phyloP scores from a whole-genome alignment of 257 asterid species.

The Echium plantagineum region DNA sequence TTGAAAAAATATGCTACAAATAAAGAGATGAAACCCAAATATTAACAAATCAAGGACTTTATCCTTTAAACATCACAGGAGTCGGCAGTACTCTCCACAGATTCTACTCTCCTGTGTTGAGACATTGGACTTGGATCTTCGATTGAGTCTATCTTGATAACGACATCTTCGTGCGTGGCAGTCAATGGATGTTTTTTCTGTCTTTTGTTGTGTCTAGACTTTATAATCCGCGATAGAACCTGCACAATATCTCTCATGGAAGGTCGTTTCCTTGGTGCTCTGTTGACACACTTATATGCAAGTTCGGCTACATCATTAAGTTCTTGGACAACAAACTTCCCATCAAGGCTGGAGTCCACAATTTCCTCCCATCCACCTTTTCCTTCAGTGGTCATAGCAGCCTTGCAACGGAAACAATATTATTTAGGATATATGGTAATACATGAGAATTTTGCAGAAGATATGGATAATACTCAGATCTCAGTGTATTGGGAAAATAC shows the following conservation, averaged over 20 bases:
- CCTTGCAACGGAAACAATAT: constrained; percentile 29
- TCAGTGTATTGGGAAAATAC: not conserved
- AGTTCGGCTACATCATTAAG: constrained; percentile 63
- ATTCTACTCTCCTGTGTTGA: constrained; percentile 49
- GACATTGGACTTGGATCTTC: constrained; percentile 27
- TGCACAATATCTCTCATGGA: constrained; percentile 81
- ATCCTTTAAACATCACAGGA: constrained; percentile 42
- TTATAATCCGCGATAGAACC: constrained; percentile 53
- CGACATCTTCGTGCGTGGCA: constrained; percentile 36
- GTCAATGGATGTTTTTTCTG: constrained; percentile 28
- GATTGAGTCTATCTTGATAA: constrained; percentile 35
- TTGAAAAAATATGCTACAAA: constrained; percentile 23
- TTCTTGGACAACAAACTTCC: constrained; percentile 52
- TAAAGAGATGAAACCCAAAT: constrained; percentile 7
- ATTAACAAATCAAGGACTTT: constrained; percentile 9
- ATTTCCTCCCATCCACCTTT: constrained; percentile 94
- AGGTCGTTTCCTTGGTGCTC: constrained; percentile 53
- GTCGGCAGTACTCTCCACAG: constrained; percentile 56
- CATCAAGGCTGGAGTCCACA: constrained; percentile 70
- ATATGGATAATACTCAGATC: not conserved
- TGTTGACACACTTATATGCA: constrained; percentile 69
- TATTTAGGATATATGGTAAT: not conserved
- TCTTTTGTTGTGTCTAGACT: constrained; percentile 32
- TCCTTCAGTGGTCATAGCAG: constrained; percentile 87
- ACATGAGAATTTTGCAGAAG: not conserved